Base-by-base conservation (phyloP, 352 stramenopile genomes). In the Pythium grandisporangium region DNA sequence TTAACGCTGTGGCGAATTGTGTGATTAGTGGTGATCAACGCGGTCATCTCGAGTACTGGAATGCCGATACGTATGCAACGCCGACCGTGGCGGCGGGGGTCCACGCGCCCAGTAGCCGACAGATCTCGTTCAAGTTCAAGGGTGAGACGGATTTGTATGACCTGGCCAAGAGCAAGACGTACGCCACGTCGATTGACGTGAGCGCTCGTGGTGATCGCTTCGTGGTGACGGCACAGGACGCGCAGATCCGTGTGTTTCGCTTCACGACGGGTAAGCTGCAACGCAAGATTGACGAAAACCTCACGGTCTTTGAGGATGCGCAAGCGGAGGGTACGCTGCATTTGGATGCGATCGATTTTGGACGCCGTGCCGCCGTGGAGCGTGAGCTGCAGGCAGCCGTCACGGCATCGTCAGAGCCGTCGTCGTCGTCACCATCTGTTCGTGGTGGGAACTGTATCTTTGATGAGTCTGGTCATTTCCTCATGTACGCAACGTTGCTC, bases 131-230 rank as follows among this genome's bases (percentile, higher is more conserved):
- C 59, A 70, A 83, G 42, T 97, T 93, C 29, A 98, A 98, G 61
- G 78, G 97, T 17, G 84, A 97, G 30, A 99, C 96, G 6, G 93
- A 98, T 60, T 58, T 99, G 11, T 99, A 97, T 54, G 79, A 90
- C 26, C 63, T 99, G 25, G 83, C 91, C 22, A 98, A 98, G 67
- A 57, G 52, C 51, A 84, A 98, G 78, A 92, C 86, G 14, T 57
- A 70, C 32, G 67, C 84, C 13, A 89, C 69, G 30, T 72, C 70
- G 4, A 80, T 97, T 34, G 74, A 83, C 39, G 63, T 96, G 2
- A 73, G 60, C 27, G 40, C 38, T 0, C 58, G 79, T 23, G 93
- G 88, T 8, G 48, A 74, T 21, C 70, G 53, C 46, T 96, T 98
- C 48, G 83, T 92, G 11, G 63, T 95, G n/a, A 82, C 69, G 6